A percentile compares a stretch with the other conserved stretches of the same genome.
These are phyloP conservation scores for Stephanodiscus triporus DNA, from an alignment of 108 stramenopile species.

Conservation along the genomic window DNA sequence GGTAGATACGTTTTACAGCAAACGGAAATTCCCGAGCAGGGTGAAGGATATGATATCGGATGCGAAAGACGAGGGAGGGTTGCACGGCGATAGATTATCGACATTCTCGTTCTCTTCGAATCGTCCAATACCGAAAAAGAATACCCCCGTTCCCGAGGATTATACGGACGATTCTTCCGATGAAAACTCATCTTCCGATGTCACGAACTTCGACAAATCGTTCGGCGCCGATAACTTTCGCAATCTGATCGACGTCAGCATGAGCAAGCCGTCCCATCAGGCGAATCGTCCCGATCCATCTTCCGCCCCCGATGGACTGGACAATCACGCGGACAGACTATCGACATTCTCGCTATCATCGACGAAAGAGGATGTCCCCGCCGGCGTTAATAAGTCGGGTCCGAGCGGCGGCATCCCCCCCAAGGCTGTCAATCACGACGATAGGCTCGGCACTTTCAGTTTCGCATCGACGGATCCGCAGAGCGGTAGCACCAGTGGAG, in stretches of 20 bases:
- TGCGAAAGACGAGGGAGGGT: conserved; percentile 18
- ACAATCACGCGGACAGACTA: conserved; percentile 15
- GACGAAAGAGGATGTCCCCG: conserved; percentile 11
- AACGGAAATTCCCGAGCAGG: conserved; percentile 5
- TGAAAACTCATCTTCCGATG: not conserved
- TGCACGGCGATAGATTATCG: conserved; percentile 32
- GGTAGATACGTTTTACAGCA: conserved; percentile 3
- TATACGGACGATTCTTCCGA: not conserved
- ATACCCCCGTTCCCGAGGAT: not conserved
- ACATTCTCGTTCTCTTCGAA: conserved; percentile 26
- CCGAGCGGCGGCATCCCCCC: not conserved
- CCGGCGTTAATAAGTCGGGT: not conserved
- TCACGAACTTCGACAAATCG: not conserved
- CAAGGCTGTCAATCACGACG: conserved; percentile 14
- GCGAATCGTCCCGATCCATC: conserved; percentile 1
- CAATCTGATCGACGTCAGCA: conserved; percentile 12
- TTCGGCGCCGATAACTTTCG: conserved; percentile 20
- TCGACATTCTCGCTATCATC: conserved; percentile 14
- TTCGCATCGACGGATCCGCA: conserved; percentile 13
- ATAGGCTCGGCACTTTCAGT: conserved; percentile 24
- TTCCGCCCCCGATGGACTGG: conserved; percentile 2
- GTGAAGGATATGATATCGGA: not conserved
- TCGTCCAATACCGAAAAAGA: conserved; percentile 1
- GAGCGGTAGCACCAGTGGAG: conserved; percentile 1
- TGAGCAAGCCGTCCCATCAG: not conserved